Conservation (phyloP, 169 alveolate species). For the Babesia gibsoni region DNA sequence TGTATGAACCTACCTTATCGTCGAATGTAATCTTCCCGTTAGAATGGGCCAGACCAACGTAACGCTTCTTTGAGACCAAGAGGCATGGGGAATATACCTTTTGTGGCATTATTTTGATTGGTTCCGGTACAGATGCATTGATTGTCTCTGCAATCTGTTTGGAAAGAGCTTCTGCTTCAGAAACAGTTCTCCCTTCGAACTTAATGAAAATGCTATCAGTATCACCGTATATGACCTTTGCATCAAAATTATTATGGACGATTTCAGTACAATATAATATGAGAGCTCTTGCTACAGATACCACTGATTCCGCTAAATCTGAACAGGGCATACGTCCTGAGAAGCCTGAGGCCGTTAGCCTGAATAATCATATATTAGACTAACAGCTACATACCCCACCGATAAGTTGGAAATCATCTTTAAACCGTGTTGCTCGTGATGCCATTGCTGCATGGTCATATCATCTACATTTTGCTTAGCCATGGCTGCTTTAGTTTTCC, state of each 20-base stretch:
- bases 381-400: constrained; percentile 34
- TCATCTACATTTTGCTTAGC: constrained; percentile 17
- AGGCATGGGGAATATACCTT: constrained; percentile 91
- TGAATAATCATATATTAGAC: constrained; percentile 23
- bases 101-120: constrained; percentile 92
- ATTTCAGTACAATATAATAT: constrained; percentile 86
- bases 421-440: constrained; percentile 38
- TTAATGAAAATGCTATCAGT: constrained; percentile 97
- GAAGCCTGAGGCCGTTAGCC: constrained; percentile 94
- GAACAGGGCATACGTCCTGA: constrained; percentile 97
- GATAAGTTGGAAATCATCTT: constrained; percentile 59
- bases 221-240: constrained; percentile 95
- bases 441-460: constrained; percentile 4
- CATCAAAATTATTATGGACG: constrained; percentile 80
- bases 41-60: constrained; percentile 82
- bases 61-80: constrained; percentile 89
- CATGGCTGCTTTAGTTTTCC: constrained; percentile 56
- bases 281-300: constrained; percentile 93
- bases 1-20: constrained; percentile 38
- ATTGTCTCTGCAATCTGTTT: constrained; percentile 84
- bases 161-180: constrained; percentile 82
- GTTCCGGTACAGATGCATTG: constrained; percentile 80
- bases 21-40: constrained; percentile 30
- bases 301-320: constrained; percentile 93
- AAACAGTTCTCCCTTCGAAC: constrained; percentile 82